Base-by-base conservation (phyloP, 139 green algal species). In the Ulvella scutata region DNA sequence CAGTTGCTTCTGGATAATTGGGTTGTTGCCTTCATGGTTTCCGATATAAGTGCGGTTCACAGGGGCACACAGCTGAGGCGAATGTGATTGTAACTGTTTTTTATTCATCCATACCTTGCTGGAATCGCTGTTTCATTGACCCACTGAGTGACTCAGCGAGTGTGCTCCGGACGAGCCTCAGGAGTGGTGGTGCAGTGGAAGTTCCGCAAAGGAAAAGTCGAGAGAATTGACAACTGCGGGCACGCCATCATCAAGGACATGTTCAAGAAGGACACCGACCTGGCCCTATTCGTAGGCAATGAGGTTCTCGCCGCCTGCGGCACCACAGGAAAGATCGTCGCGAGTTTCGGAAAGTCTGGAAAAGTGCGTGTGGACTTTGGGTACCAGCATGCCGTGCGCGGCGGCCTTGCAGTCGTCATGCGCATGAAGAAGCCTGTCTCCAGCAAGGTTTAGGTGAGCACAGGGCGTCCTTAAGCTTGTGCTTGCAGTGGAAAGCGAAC, bases 191-290 rank as follows among this genome's bases (percentile, higher is more conserved):
- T 74, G 76, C 77, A 87, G 79, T 29, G 81, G 3, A 98, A 98
- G 83, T 77, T 84, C 73, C 72, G 84, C 7, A 43, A 85, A 6
- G 93, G 93, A 4, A 43, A 75, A 4, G 86, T 97, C 13, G 87
- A 96, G 74, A 83, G 90, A 1, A 61, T 96, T 9, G 75, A 86
- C 23, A 73, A 84, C 2, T 88, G 92, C 43, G 84, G 85, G 21
- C 61, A 60, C 31, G 91, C 89, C 9, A 85, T 98, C 28, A 90
- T 90, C 74, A 83, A 83, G 31, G 84, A 87, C 4, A 85, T 98
- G 77, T 97, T 98, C 77, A 95, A 96, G 75, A 96, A 95, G 75
- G 94, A 98, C 31, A 96, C 89, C 6, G 91, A 97, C 76, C 79
- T 97, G 26, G 74, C 79, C 0, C 38, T 84, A 4, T 98, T 98